Evolutionary conservation across 2,329 filamentous ascomycete genomes (phyloP).

Genomic region (Fusarium tupiense): DNA sequence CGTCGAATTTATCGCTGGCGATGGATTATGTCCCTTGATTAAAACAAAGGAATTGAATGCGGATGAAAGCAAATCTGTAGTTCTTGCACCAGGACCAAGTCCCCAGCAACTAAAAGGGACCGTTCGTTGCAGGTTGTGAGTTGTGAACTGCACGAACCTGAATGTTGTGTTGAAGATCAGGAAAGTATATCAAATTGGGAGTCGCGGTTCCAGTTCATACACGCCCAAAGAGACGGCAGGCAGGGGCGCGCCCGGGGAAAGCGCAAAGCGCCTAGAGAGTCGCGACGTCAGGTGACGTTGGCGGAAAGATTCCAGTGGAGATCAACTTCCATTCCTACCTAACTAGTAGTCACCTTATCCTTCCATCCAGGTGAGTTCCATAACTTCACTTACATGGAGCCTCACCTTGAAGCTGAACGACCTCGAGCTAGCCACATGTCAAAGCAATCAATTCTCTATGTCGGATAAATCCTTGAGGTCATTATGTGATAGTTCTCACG

Average conservation of each 20-base stretch:
- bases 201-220: constrained; percentile 2
- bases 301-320: not conserved
- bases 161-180: constrained; percentile 7
- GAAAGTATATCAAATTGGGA: constrained; percentile 8
- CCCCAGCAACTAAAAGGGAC: not conserved
- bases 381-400: constrained; percentile 13
- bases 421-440: not conserved
- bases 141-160: not conserved
- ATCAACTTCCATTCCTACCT: not conserved
- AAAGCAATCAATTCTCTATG: not conserved
- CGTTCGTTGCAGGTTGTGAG: not conserved
- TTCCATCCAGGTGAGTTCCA: not conserved
- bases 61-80: not conserved
- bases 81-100: not conserved
- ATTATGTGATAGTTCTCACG: not conserved
- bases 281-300: constrained; percentile 45
- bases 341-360: not conserved
- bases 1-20: constrained; percentile 4
- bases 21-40: constrained; percentile 14
- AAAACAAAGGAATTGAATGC: constrained; percentile 5
- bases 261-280: constrained; percentile 30
- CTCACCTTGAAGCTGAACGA: not conserved
- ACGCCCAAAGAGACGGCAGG: not conserved
- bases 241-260: constrained; percentile 17
- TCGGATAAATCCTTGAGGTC: not conserved